Evolutionary conservation across 208 protist species (phyloP), one percentile per base, ranked within the genome.

Genomic region (Entamoeba invadens): DNA sequence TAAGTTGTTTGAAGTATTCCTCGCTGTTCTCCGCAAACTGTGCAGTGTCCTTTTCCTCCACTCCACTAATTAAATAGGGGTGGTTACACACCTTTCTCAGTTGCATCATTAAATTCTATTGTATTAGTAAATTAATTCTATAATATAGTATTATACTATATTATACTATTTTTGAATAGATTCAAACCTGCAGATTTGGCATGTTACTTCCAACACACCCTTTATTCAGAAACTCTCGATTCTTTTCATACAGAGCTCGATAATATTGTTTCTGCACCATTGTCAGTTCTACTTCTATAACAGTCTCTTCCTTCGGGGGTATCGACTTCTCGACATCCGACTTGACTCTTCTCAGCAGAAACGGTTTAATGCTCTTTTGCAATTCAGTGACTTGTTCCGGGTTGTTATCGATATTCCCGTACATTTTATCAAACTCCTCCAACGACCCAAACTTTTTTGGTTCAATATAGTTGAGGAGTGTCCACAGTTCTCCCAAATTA

Each of bases 191-290:
- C 45, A 95, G 16, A 93, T 95, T 95, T 0, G 93, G 44, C 57
- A 93, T 94, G 4, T 44, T 68, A 14, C 21, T 87, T 96, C 5
- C 38, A 98, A 93, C 10, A 38, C 95, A 12, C 93, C 91, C 45
- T 93, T 92, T 38, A 38, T 46, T 72, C 2, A 8, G 10, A n/a
- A 92, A 45, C 46, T 95, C 57, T 95, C 95, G 31, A 38, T 38
- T 42, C 12, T 91, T 91, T 91, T 38, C 18, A 45, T 45, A 57
- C 94, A 97, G 93, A 98, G 98, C 68, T 91, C 31, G 68, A n/a
- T 42, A 14, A 91, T 42, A 91, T 51, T 94, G 51, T 38, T 93
- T 72, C 93, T 96, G 93, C 16, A 93, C 47, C 6, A 77, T 91
- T 25, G 94, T 95, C 93, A 96, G 47, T 46, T 92, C 47, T 18